Evolutionary conservation across 495 filamentous ascomycete species (phyloP), one percentile per base, ranked within the genome.

Genomic region (Penicillium silybi): DNA sequence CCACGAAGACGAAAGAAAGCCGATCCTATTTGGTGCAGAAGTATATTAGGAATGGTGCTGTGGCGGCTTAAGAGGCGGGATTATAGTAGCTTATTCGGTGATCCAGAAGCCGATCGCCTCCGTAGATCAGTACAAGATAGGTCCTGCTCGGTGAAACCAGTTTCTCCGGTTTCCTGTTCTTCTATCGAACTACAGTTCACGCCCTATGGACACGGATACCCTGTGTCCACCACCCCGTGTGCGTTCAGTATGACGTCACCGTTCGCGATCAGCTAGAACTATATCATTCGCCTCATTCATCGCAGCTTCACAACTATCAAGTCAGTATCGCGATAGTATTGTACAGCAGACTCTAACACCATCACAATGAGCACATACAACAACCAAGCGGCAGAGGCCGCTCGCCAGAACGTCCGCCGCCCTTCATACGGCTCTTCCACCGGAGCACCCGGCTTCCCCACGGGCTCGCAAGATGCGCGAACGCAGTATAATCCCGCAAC

Each of bases 371-470:
- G 27, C 15, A 19, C 41, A 26, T 43, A 43, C 37, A 39, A 39
- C 16, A 39, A 39, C 7, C 32, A 16, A 53, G 35, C 23, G 35
- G 52, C 9, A 32, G 35, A 32, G 35, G 48, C 9, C 37, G 6
- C 4, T 8, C 37, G 4, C 41, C 6, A 26, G 9, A 13, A 32
- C 29, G 29, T 13, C 29, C 29, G 29, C 32, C 44, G 44, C 34
- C 41, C 54, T 5, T 52, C 53, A 7, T 48, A 54, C 0, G 68
- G 59, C 9, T 66, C 68, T 1, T 71, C 68, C 15, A 69, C 66
- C 9, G 68, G 68, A 0, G 56, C 66, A 3, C 58, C 64, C 3
- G 66, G 64, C 7, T 37, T 51, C 8, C 64, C 67, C 3, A 48
- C 59, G 0, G 48, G 46, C 9, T 16, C 50, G 1, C 37, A 41